Evolutionary conservation across 495 filamentous ascomycete species (phyloP).

Genomic region (Annulohypoxylon moriforme): DNA sequence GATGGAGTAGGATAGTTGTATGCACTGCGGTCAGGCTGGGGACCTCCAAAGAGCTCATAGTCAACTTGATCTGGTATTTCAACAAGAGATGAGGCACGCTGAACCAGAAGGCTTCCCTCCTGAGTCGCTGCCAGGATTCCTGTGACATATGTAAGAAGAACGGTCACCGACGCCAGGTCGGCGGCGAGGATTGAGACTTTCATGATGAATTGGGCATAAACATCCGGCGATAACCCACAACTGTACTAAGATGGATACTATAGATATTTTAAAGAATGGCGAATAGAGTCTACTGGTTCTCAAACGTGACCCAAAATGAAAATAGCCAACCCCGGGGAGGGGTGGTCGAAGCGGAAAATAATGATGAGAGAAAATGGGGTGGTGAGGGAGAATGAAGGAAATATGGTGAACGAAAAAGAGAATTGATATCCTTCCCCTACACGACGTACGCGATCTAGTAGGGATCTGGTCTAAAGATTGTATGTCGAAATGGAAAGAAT

Average conservation of each 20-base stretch:
- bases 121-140: conserved; percentile 43
- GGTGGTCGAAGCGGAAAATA: not conserved
- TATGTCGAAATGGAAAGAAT: not conserved
- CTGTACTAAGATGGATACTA: conserved; percentile 21
- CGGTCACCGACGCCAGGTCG: conserved; percentile 50
- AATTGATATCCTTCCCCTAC: not conserved
- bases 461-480: not conserved
- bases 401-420: not conserved
- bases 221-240: not conserved
- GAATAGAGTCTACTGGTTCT: conserved; percentile 1
- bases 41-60: conserved; percentile 45
- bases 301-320: conserved; percentile 19
- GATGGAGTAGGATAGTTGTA: conserved; percentile 53
- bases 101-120: conserved; percentile 42
- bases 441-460: not conserved
- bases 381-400: not conserved
- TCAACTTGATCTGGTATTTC: conserved; percentile 29
- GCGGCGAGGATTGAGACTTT: conserved; percentile 47
- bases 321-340: not conserved
- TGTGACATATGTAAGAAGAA: conserved; percentile 49
- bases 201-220: conserved; percentile 46
- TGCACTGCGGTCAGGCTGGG: conserved; percentile 43
- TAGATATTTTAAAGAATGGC: conserved; percentile 4
- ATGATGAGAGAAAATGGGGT: not conserved
- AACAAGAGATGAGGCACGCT: conserved; percentile 28